These are phyloP conservation scores for Lactifluus pinguis DNA, from an alignment of 768 basidiomycete species.

Conservation along the genomic window DNA sequence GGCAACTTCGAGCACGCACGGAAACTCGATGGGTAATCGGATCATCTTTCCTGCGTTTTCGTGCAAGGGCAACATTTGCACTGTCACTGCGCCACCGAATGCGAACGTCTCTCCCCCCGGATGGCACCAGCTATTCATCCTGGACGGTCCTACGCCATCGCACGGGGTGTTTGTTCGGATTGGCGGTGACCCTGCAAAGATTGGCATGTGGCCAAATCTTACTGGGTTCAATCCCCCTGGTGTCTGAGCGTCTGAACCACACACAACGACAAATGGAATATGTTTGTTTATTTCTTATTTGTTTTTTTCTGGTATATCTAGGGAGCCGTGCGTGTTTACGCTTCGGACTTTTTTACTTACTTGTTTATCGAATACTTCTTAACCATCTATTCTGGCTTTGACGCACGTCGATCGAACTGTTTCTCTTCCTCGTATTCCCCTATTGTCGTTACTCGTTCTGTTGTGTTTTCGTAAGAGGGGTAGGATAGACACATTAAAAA, in stretches of 20 bases:
- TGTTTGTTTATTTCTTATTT: too few relatives aligned
- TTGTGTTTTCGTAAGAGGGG: not conserved
- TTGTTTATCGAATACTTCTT: too few relatives aligned
- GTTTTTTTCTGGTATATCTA: too few relatives aligned
- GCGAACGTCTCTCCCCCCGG: constrained; percentile 59
- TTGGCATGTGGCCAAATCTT: constrained; percentile 68
- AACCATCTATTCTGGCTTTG: too few relatives aligned
- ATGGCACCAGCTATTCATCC: constrained; percentile 68
- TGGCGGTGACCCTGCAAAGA: constrained; percentile 59
- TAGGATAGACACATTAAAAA: too few relatives aligned
- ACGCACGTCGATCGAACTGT: too few relatives aligned
- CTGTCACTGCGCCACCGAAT: constrained; percentile 71
- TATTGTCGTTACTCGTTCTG: too few relatives aligned
- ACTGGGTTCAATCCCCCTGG: constrained; percentile 64
- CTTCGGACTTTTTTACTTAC: too few relatives aligned
- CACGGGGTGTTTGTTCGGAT: constrained; percentile 68
- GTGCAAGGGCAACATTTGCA: constrained; percentile 61
- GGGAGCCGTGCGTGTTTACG: too few relatives aligned
- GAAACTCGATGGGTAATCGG: constrained; percentile 66
- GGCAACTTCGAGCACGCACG: constrained; percentile 72
- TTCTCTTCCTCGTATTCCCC: too few relatives aligned
- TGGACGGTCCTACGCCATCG: constrained; percentile 74
- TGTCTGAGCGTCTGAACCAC: constrained; percentile 30
- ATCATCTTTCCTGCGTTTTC: constrained; percentile 67
- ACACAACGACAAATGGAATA: too few relatives aligned